Percentiles rank a stretch among this genome's conserved stretches.
phyloP scores from a whole-genome alignment of 768 basidiomycete genomes.

The Rhodocollybia butyracea region DNA sequence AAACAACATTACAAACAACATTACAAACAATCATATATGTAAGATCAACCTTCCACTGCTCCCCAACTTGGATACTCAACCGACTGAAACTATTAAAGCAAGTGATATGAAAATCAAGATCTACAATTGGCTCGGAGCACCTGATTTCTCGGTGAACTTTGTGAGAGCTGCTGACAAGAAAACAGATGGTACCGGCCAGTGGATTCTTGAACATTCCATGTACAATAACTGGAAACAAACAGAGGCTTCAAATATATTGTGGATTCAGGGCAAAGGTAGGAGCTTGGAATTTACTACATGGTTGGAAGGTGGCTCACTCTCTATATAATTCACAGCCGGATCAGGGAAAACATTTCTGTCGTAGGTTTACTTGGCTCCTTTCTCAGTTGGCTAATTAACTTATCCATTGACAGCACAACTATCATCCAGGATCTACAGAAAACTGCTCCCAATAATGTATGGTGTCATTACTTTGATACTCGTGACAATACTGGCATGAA shows the following conservation, averaged over 20 bases:
- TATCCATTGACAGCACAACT: background rate
- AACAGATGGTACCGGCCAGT: background rate
- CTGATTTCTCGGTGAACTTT: background rate
- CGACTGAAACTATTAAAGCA: too few species aligned
- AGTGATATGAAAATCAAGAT: too few species aligned
- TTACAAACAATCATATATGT: too few species aligned
- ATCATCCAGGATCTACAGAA: background rate
- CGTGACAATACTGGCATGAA: background rate
- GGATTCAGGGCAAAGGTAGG: background rate
- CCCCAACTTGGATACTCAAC: too few species aligned
- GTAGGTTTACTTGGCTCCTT: background rate
- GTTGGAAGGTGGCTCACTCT: too few species aligned
- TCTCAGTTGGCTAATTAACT: too few species aligned
- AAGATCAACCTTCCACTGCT: too few species aligned
- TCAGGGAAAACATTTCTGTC: background rate
- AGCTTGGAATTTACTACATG: background rate
- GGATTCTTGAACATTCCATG: background rate
- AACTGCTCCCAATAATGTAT: background rate
- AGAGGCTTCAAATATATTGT: background rate
- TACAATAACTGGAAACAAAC: background rate
- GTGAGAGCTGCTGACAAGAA: background rate
- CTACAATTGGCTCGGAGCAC: too few species aligned
- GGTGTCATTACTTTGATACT: constrained; percentile 2
- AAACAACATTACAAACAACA: too few species aligned
- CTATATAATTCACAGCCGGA: background rate